A percentile compares a stretch with the other conserved stretches of the same genome.
Evolutionary conservation across 140 eudicot genomes (phyloP).

Genomic region (Ambrosia hybrid): DNA sequence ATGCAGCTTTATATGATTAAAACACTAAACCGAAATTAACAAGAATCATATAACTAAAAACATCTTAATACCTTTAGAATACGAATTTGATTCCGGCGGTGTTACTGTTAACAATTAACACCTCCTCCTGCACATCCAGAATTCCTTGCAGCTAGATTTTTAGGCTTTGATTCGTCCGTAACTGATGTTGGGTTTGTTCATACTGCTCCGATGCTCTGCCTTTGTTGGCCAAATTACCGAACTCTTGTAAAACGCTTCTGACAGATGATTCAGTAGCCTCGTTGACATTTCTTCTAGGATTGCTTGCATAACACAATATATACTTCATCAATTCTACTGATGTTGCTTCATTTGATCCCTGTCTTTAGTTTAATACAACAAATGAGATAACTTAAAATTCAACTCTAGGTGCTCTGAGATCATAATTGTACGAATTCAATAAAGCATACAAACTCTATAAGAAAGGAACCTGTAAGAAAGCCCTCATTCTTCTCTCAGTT

Average conservation of each 20-base stretch:
- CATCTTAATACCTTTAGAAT: too few species aligned
- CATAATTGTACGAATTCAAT: conserved; percentile 4
- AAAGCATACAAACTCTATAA: not conserved
- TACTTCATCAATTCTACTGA: conserved; percentile 77
- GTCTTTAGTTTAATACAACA: conserved; percentile 36
- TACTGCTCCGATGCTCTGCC: conserved; percentile 36
- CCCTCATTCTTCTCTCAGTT: conserved; percentile 64
- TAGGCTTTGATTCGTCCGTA: too few species aligned
- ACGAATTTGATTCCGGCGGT: too few species aligned
- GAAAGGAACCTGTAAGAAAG: conserved; percentile 49
- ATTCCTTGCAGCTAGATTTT: too few species aligned
- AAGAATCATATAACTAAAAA: too few species aligned
- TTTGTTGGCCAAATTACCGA: conserved; percentile 31
- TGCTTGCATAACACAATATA: conserved; percentile 76
- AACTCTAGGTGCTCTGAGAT: not conserved
- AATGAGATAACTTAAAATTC: not conserved
- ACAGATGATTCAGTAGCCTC: conserved; percentile 61
- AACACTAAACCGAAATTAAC: too few species aligned
- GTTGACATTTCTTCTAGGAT: conserved; percentile 44
- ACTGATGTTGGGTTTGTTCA: too few species aligned
- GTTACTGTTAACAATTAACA: too few species aligned
- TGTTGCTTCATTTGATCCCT: conserved; percentile 56
- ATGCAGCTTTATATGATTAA: too few species aligned
- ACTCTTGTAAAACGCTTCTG: conserved; percentile 55
- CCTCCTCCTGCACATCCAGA: too few species aligned